Conservation (phyloP, 371 early-diverging fungal species). For the Umbelopsis sp. region DNA sequence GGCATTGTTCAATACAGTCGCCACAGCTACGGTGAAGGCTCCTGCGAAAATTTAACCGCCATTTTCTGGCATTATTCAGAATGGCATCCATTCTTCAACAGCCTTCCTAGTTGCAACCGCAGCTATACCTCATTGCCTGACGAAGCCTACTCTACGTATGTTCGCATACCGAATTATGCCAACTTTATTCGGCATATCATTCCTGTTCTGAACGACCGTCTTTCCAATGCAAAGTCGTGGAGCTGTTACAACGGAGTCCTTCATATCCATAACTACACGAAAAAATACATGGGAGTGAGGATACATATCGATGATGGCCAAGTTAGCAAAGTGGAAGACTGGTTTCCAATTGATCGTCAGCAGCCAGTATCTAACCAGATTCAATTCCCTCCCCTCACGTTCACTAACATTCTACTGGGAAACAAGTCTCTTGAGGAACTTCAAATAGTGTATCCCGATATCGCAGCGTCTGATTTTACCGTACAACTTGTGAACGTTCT, state of each 20-base stretch:
- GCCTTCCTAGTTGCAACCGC: neutral
- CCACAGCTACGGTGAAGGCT: neutral
- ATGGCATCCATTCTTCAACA: conserved; percentile 6
- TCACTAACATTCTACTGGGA: conserved; percentile 23
- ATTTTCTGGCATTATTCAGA: conserved; percentile 1
- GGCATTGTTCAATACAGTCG: neutral
- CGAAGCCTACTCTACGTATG: neutral
- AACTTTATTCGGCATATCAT: neutral
- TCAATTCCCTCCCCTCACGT: conserved; percentile 23
- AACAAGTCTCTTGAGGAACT: conserved; percentile 25
- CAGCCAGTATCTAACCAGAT: conserved; percentile 18
- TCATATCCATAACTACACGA: neutral
- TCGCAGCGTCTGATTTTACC: neutral
- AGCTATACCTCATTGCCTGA: neutral
- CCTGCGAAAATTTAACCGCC: neutral
- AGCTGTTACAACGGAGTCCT: neutral
- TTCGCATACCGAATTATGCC: neutral
- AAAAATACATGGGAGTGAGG: neutral
- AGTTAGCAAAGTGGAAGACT: neutral
- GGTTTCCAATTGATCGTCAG: neutral
- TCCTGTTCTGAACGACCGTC: neutral
- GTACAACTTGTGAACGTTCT: neutral
- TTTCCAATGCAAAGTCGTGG: neutral
- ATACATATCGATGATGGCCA: neutral
- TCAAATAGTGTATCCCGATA: conserved; percentile 23